Evolutionary conservation across 2,329 filamentous ascomycete species (phyloP), one percentile per base, ranked within the genome.

Genomic region (Trichoderma endophyticum): DNA sequence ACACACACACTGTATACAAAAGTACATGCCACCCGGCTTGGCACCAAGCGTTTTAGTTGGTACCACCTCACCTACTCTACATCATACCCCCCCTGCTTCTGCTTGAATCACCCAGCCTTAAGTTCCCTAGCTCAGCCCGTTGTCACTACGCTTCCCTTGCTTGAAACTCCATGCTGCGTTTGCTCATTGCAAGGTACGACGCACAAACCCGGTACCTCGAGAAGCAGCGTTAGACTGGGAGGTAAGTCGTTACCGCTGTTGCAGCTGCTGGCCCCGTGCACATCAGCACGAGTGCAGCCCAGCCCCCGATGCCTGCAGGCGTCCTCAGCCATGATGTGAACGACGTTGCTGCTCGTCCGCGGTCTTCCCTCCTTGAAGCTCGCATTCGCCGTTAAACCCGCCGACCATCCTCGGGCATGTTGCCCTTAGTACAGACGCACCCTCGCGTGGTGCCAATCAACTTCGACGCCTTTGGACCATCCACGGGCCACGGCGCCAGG

Each of bases 341-440:
- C 78, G 79, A 80, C 81, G 80, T 78, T 79, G 79, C 73, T 75
- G 69, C 72, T 73, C 74, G 73, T 70, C 73, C 72, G 71, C 73
- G 75, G 56, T 30, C 56, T 30, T 59, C 56, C 26, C 56, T 30
- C 56, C 56, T 30, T 30, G 74, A 73, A 75, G 71, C 71, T 73
- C 74, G 76, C 72, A 65, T 57, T 30, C 34, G 30, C 34, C 26
- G 32, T 24, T 63, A 70, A 54, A 59, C 34, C 72, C 65, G 62
- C 60, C 43, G 18, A 65, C 62, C 5, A 34, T 74, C 34, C 71
- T 70, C 75, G 70, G 77, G 77, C 77, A 87, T 87, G 85, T 82
- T 87, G 73, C 85, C 86, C 75, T 81, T 85, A 74, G 79, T 87
- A 72, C 86, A 88, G 78, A 84, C 83, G 82, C 84, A 85, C 83